Conservation (phyloP, 148 eudicot species). For the Amaranthus cruentus region DNA sequence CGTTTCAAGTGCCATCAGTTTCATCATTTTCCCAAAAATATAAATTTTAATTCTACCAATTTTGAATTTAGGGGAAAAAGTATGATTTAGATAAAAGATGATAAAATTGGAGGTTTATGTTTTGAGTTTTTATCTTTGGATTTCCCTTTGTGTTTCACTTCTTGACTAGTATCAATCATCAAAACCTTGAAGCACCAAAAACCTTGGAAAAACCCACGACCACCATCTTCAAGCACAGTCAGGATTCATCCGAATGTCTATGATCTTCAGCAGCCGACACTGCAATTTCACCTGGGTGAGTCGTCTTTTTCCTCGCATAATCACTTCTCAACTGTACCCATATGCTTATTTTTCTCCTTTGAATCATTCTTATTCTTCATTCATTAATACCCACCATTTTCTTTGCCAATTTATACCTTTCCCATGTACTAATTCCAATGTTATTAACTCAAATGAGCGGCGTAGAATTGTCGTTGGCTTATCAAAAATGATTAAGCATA, state of each 20-base stretch:
- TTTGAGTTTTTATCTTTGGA: too few species aligned
- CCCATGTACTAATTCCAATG: slow-evolving; percentile 17
- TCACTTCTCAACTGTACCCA: slow-evolving; percentile 20
- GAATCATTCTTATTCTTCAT: slow-evolving; percentile 19
- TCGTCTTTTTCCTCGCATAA: slow-evolving; percentile 15
- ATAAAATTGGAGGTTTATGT: too few species aligned
- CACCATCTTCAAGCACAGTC: too few species aligned
- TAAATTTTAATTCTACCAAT: too few species aligned
- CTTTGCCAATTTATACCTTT: slow-evolving; percentile 60
- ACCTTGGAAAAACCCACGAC: too few species aligned
- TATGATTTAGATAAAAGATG: too few species aligned
- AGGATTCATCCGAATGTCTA: slow-evolving; percentile 39
- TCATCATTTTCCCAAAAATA: too few species aligned
- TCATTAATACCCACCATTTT: slow-evolving; percentile 24
- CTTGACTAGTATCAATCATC: too few species aligned
- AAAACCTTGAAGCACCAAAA: too few species aligned
- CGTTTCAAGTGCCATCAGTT: too few species aligned
- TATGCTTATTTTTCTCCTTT: slow-evolving; percentile 15
- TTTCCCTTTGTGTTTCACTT: too few species aligned
- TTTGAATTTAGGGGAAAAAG: too few species aligned
- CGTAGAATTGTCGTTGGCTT: slow-evolving; percentile 50
- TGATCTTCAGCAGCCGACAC: slow-evolving; percentile 27
- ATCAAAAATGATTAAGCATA: slow-evolving; percentile 42
- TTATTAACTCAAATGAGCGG: slow-evolving; percentile 56
- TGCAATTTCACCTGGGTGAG: slow-evolving; percentile 37